These are phyloP conservation scores for Diutina rugosa DNA, from an alignment of 1,139 yeast species.

Conservation along the genomic window DNA sequence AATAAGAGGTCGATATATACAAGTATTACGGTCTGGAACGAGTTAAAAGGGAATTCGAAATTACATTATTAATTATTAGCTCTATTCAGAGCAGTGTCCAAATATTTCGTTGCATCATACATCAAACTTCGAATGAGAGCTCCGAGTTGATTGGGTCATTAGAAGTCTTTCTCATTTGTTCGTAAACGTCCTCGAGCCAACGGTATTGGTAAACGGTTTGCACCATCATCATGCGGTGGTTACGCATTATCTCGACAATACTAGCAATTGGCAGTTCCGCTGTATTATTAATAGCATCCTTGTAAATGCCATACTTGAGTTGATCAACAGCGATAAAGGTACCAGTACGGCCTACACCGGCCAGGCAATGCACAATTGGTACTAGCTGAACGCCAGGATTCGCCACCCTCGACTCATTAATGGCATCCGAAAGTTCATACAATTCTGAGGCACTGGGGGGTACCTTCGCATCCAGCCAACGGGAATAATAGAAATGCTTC, in stretches of 20 bases:
- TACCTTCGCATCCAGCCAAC: conserved; percentile 45
- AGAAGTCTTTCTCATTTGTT: neutral
- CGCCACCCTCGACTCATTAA: neutral
- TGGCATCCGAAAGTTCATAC: conserved; percentile 4
- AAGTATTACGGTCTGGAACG: too few species aligned
- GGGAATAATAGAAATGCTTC: conserved; percentile 37
- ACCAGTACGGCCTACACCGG: conserved; percentile 80
- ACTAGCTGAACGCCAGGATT: conserved; percentile 8
- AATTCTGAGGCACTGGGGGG: conserved; percentile 22
- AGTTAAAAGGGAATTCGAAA: neutral
- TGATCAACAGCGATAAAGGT: conserved; percentile 63
- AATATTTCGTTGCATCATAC: neutral
- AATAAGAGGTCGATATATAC: too few species aligned
- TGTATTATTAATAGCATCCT: neutral
- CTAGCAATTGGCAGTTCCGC: neutral
- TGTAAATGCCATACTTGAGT: conserved; percentile 13
- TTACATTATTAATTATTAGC: neutral
- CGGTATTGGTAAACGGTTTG: conserved; percentile 45
- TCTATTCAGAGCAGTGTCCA: neutral
- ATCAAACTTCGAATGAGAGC: neutral
- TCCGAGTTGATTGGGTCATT: neutral
- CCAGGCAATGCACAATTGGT: conserved; percentile 63
- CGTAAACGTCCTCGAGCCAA: conserved; percentile 26
- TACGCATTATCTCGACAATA: conserved; percentile 30
- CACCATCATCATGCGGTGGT: conserved; percentile 54